phyloP scores from a whole-genome alignment of 805 yeast genomes.

The Vanderwaltozyma tropicalis region DNA sequence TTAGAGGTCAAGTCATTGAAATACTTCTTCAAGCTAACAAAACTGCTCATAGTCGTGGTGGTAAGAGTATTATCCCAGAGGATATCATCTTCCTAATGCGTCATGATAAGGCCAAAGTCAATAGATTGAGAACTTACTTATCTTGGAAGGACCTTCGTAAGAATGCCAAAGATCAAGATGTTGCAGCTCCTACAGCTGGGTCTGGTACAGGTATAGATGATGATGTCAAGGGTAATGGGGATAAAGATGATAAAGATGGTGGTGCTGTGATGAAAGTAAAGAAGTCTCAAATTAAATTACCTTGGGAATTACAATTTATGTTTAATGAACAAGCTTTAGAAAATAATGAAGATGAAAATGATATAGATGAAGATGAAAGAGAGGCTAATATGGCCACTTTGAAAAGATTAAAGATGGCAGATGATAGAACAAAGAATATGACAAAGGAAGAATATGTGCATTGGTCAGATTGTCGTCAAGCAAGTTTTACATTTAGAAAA shows the following conservation, averaged over 20 bases:
- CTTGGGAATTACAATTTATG: slow-evolving; percentile 95
- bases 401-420: slow-evolving; percentile 82
- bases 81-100: slow-evolving; percentile 88
- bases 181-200: slow-evolving; percentile 48
- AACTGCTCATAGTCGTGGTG: slow-evolving; percentile 70
- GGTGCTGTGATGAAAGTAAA: slow-evolving; percentile 45
- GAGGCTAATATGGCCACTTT: slow-evolving; percentile 85
- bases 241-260: slow-evolving; percentile 33
- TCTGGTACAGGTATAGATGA: slow-evolving; percentile 38
- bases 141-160: slow-evolving; percentile 97
- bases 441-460: slow-evolving; percentile 96
- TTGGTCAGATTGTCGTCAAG: slow-evolving; percentile 98
- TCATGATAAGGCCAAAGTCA: slow-evolving; percentile 89
- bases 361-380: slow-evolving; percentile 76
- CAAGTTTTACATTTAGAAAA: slow-evolving; percentile 89
- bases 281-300: slow-evolving; percentile 71
- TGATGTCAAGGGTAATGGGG: slow-evolving; percentile 21
- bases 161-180: slow-evolving; percentile 56
- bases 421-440: slow-evolving; percentile 87
- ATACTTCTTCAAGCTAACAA: slow-evolving; percentile 64
- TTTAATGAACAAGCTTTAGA: slow-evolving; percentile 82
- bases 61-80: slow-evolving; percentile 78
- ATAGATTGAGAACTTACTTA: slow-evolving; percentile 77
- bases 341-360: slow-evolving; percentile 52
- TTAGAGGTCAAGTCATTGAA: slow-evolving; percentile 88